Evolutionary conservation across 2,329 filamentous ascomycete genomes (phyloP).

Genomic region (Paracoccidioides brasiliensis): DNA sequence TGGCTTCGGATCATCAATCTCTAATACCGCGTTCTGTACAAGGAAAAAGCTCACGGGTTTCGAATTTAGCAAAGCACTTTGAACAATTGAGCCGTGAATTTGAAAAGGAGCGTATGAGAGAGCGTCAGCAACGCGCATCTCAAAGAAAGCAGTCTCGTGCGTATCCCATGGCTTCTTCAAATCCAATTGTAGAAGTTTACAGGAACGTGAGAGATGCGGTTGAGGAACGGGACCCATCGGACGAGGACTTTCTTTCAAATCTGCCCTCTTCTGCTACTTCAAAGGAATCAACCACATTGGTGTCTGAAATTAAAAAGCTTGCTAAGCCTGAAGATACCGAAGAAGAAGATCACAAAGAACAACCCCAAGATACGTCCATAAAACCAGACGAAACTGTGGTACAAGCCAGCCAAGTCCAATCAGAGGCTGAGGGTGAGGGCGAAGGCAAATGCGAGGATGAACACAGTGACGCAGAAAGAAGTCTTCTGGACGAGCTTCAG

Average conservation of each 20-base stretch:
- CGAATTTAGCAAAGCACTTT: constrained; percentile 86
- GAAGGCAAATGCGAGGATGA: constrained; percentile 53
- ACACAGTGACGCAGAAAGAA: constrained; percentile 60
- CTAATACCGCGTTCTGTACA: constrained; percentile 80
- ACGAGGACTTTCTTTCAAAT: constrained; percentile 40
- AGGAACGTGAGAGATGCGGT: constrained; percentile 88
- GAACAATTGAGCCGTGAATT: constrained; percentile 95
- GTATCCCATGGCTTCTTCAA: constrained; percentile 83
- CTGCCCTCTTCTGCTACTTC: constrained; percentile 5
- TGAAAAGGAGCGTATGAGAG: constrained; percentile 80
- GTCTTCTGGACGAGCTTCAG: constrained; percentile 53
- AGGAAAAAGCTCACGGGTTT: constrained; percentile 61
- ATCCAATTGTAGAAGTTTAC: constrained; percentile 91
- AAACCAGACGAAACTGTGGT: constrained; percentile 28
- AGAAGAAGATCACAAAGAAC: constrained; percentile 21
- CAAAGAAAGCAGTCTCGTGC: constrained; percentile 64
- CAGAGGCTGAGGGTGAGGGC: constrained; percentile 56
- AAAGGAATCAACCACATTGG: constrained; percentile 10
- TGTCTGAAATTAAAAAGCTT: constrained; percentile 18
- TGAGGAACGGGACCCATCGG: constrained; percentile 56
- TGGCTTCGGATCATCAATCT: constrained; percentile 44
- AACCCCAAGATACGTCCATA: constrained; percentile 17
- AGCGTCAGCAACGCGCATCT: constrained; percentile 63
- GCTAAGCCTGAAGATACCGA: constrained; percentile 21
- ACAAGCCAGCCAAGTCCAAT: constrained; percentile 39